Evolutionary conservation across 306 rosid species (phyloP).

Genomic region (Arachis hypogaea): DNA sequence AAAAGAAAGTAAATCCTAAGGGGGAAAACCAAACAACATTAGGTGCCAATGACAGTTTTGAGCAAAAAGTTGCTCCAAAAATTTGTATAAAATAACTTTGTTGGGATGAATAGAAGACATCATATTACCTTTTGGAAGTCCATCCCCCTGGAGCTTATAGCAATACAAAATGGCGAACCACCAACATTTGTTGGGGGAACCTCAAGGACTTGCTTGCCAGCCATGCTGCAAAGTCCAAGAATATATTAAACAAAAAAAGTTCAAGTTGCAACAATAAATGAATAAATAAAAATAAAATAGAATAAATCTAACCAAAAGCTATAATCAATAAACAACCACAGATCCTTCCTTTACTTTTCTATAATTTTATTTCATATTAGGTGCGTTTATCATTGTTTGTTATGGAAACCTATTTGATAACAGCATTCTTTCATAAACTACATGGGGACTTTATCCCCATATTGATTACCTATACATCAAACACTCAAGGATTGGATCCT

Average conservation of each 20-base stretch:
- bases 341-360: no score
- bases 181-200: constrained; percentile 76
- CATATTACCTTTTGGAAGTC: constrained; percentile 74
- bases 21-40: no score
- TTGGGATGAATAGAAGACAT: not conserved
- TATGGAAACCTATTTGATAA: not conserved
- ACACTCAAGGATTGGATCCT: not conserved
- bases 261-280: not conserved
- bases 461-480: not conserved
- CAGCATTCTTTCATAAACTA: no score
- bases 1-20: no score
- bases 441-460: not conserved
- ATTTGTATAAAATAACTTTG: no score
- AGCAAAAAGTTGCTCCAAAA: no score
- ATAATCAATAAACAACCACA: no score
- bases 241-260: constrained; percentile 14
- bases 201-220: constrained; percentile 84
- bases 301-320: constrained; percentile 1
- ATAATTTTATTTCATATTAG: not conserved
- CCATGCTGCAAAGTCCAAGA: constrained; percentile 66
- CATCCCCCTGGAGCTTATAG: constrained; percentile 77
- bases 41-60: no score
- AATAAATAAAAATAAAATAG: not conserved
- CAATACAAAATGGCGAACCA: constrained; percentile 74
- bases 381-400: not conserved